Base-by-base conservation (phyloP, 441 rosid genomes). In the Pelargonium fulgidum region DNA sequence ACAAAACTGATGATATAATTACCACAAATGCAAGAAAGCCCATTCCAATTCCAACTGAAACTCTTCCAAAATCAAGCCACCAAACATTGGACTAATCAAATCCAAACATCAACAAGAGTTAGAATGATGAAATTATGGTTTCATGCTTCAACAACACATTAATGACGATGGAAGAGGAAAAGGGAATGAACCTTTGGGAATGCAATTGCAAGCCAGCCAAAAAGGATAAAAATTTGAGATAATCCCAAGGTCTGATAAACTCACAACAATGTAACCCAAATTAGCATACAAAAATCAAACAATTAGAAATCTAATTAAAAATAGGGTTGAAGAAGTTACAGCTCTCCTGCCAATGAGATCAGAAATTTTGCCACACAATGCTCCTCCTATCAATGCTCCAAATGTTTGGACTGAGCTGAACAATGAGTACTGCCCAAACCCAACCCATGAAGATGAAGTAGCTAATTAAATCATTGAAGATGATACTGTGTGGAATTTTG, bases 381-480 rank as follows among this genome's bases (percentile, higher is more conserved):
- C n/a, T 13, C 93, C 91, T n/a, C 92, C 93, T 7, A 86, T 20
- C 82, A 87, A 72, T 52, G 83, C 96, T 75, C 97, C 97, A 5
- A 86, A 45, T 1, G 92, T 87, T 79, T 89, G 20, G 12, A 83
- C 66, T 29, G 97, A 90, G 0, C 97, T 96, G 66, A 93, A 93
- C 68, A 86, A 62, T 1, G 98, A 89, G 70, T 83, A 93, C 98
- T 93, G 84, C 73, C 72, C 61, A 41, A 11, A 52, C 17, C 22
- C 61, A 39, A 70, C 39, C 0, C 26, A 11, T 10, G 7, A 8
- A 66, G n/a, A 24, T 24, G 36, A 11, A 1, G 66, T 56, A 22
- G 24, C 24, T 22, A 22, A 67, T 1, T 2, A 45, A 41, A 67
- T 42, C 24, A 22, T 12, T 16, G 4, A 9, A 66, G 39, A 12